Percentiles rank a stretch among this genome's conserved stretches.
These are phyloP conservation scores for Saccharomycopsis fibuligera DNA, from an alignment of 805 yeast species.

Conservation along the genomic window DNA sequence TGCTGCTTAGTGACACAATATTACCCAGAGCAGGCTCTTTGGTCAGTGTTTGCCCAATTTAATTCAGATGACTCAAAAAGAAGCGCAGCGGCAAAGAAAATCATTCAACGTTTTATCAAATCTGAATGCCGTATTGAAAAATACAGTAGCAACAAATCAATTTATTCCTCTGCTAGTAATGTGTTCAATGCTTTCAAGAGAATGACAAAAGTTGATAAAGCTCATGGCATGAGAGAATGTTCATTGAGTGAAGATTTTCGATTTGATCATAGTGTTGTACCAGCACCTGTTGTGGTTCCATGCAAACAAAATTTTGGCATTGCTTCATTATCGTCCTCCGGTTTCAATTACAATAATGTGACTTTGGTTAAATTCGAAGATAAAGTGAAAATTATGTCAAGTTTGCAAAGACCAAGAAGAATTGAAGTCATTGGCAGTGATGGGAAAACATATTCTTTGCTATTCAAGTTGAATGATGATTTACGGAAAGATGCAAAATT, in stretches of 20 bases:
- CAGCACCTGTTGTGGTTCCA: constrained; percentile 63
- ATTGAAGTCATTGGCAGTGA: constrained; percentile 72
- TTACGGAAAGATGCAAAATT: constrained; percentile 91
- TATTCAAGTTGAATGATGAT: constrained; percentile 86
- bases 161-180: constrained; percentile 24
- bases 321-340: constrained; percentile 48
- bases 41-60: constrained; percentile 70
- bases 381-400: constrained; percentile 61
- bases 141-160: constrained; percentile 20
- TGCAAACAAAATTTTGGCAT: constrained; percentile 64
- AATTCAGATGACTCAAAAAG: constrained; percentile 51
- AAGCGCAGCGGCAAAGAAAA: constrained; percentile 27
- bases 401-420: constrained; percentile 84
- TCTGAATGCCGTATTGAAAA: constrained; percentile 14
- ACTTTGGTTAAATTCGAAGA: constrained; percentile 62
- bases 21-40: constrained; percentile 81
- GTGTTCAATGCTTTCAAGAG: constrained; percentile 26
- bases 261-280: constrained; percentile 36
- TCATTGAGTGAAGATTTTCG: constrained; percentile 36
- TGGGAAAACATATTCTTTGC: constrained; percentile 62
- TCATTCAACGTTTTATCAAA: constrained; percentile 9
- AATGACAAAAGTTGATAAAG: constrained; percentile 25
- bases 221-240: constrained; percentile 17
- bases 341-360: constrained; percentile 34
- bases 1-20: constrained; percentile 48